Conservation (phyloP, 2,329 filamentous ascomycete genomes). For the Phaeophleospora eucalypticola region DNA sequence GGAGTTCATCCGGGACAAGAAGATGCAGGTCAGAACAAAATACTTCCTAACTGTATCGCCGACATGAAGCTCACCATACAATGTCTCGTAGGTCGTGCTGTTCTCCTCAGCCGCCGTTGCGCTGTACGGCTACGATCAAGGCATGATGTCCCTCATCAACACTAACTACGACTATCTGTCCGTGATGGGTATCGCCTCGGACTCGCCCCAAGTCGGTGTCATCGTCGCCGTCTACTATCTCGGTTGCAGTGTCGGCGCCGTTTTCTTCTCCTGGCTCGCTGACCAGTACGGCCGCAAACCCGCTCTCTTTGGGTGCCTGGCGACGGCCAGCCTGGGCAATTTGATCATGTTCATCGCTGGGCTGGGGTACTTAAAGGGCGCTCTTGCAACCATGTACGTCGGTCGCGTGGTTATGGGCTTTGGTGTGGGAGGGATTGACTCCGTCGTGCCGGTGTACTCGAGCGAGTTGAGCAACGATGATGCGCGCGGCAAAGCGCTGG, state of each 20-base stretch:
- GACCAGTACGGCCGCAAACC: constrained; percentile 53
- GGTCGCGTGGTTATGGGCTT: constrained; percentile 53
- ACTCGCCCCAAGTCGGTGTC: constrained; percentile 60
- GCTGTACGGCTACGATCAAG: constrained; percentile 43
- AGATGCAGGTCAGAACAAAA: constrained; percentile 17
- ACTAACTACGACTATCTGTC: constrained; percentile 91
- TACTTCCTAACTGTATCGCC: constrained; percentile 47
- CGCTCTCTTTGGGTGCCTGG: constrained; percentile 53
- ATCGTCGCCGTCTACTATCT: constrained; percentile 61
- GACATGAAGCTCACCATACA: constrained; percentile 7
- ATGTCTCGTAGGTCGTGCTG: constrained; percentile 44
- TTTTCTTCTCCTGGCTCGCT: constrained; percentile 54
- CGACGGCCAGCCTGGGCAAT: constrained; percentile 53
- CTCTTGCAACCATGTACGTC: constrained; percentile 48
- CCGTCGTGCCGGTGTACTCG: constrained; percentile 58
- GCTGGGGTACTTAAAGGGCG: constrained; percentile 41
- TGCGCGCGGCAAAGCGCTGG: constrained; percentile 54
- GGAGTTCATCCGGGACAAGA: constrained; percentile 19
- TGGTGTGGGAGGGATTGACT: constrained; percentile 58
- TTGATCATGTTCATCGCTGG: constrained; percentile 59
- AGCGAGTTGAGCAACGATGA: constrained; percentile 56
- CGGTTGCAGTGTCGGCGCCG: constrained; percentile 55
- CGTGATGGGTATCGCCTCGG: constrained; percentile 91
- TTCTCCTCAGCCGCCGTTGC: constrained; percentile 54
- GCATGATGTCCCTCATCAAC: constrained; percentile 54